Conservation (phyloP, 2,329 filamentous ascomycete species). For the Beauveria caledonica region DNA sequence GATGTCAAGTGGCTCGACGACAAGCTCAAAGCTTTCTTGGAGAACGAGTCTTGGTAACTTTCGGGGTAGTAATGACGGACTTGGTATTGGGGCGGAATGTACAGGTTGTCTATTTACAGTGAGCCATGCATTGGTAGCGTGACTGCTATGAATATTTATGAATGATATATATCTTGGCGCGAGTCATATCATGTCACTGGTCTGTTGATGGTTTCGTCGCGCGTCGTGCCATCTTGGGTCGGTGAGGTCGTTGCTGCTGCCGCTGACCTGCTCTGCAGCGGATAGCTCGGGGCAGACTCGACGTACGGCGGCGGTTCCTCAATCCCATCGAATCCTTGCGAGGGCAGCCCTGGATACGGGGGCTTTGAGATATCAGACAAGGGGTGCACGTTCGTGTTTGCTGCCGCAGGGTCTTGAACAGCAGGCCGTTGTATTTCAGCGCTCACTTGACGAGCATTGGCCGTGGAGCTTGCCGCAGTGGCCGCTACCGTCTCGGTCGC, state of each 20-base stretch:
- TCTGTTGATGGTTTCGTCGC: not conserved
- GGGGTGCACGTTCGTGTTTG: not conserved
- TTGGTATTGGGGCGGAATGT: not conserved
- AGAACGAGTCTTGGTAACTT: constrained; percentile 13
- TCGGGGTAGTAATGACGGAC: not conserved
- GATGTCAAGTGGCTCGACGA: constrained; percentile 67
- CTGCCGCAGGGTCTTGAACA: not conserved
- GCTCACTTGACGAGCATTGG: not conserved
- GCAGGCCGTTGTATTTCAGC: not conserved
- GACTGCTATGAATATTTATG: not conserved
- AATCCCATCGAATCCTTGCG: not conserved
- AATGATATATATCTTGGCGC: not conserved
- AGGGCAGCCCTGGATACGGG: not conserved
- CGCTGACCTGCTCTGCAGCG: not conserved
- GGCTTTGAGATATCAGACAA: not conserved
- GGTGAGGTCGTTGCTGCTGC: not conserved
- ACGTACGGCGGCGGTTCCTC: constrained; percentile 6
- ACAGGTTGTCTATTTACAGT: constrained; percentile 8
- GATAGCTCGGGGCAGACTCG: not conserved
- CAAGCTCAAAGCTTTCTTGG: constrained; percentile 42
- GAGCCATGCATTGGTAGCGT: not conserved
- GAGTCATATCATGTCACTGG: not conserved
- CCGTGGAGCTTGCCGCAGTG: not conserved
- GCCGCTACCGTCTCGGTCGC: not conserved
- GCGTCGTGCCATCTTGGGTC: not conserved